Base-by-base conservation (phyloP, 208 protist species). In the Wallacemonas sp. region DNA sequence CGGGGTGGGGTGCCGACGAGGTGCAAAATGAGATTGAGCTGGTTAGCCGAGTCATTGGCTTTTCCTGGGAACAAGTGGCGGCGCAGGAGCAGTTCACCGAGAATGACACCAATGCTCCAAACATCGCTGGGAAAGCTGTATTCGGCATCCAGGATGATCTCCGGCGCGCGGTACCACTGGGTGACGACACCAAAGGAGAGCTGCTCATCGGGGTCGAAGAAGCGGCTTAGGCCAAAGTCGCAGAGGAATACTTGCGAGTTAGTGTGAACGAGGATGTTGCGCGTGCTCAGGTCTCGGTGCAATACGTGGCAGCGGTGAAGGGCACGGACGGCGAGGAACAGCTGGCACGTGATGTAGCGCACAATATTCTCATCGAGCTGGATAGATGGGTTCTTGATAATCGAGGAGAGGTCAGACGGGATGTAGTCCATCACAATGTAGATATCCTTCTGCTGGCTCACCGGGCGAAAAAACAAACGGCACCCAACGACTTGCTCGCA, bases 1-100 rank as follows among this genome's bases (percentile, higher is more conserved):
- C 87, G 70, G 31, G 73, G 91, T 14, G 98, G 98, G 6, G 97
- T 99, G 39, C 97, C 97, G 12, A 99, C 87, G 28, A 95, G 82
- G 56, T 83, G 74, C 36, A 97, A 96, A 27, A 98, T 98, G 47
- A 93, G 86, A 51, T 86, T 87, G 12, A 98, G 80, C 70, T 98
- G 94, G 56, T 98, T 93, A n/a, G 97, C 97, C 1, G 80, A 90
- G 72, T 97, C 88, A 64, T 98, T 97, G 14, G 77, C 74, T 55
- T 94, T 95, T 15, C 96, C 96, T 8, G 94, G 94, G 39, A 98
- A 91, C 12, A 98, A 75, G 54, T 97, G 93, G 2, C 77, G 82
- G 17, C 90, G 77, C 28, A 96, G 82, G 34, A 98, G 84, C 36
- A 98, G 70, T 74, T 97, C 92, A 9, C 88, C 90, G n/a, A 97